These are phyloP conservation scores for Clitoria ternatea DNA, from an alignment of 306 rosid genomes.

Conservation along the genomic window DNA sequence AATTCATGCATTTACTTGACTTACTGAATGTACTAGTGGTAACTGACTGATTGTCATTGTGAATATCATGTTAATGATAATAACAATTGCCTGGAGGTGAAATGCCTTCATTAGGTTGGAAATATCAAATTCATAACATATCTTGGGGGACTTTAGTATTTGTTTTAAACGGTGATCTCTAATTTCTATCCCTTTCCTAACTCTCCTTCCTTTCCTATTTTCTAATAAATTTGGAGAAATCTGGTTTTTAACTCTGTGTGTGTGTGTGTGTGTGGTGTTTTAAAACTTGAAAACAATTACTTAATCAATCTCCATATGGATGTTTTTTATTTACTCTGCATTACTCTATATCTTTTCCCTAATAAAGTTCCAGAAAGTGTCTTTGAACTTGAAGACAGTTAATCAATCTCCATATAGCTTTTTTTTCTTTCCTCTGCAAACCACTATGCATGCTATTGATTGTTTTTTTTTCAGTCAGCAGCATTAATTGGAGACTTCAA, in stretches of 20 bases:
- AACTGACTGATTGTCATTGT: not conserved
- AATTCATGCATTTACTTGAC: not conserved
- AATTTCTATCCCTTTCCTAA: not conserved
- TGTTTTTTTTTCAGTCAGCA: slow-evolving; percentile 70
- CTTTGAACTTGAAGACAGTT: slow-evolving; percentile 8
- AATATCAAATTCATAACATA: slow-evolving; percentile 12
- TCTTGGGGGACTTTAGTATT: not conserved
- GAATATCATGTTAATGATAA: not conserved
- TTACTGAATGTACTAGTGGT: not conserved
- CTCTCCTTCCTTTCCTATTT: not conserved
- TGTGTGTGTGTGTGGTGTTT: not conserved
- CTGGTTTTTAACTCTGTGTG: slow-evolving; percentile 24
- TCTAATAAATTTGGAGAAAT: slow-evolving; percentile 16
- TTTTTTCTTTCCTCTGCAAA: slow-evolving; percentile 6
- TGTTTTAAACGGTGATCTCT: slow-evolving; percentile 5
- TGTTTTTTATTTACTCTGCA: slow-evolving; percentile 11
- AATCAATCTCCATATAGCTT: no score
- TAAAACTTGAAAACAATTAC: slow-evolving; percentile 3
- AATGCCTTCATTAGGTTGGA: slow-evolving; percentile 4
- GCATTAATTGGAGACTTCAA: slow-evolving; percentile 93
- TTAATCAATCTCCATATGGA: not conserved
- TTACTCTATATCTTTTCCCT: no score
- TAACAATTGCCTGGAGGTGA: slow-evolving; percentile 4
- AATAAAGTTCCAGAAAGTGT: no score
- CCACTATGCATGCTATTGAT: slow-evolving; percentile 13